Evolutionary conservation across 2,329 filamentous ascomycete genomes (phyloP).

Genomic region (Davidsoniella neocaledoniae): DNA sequence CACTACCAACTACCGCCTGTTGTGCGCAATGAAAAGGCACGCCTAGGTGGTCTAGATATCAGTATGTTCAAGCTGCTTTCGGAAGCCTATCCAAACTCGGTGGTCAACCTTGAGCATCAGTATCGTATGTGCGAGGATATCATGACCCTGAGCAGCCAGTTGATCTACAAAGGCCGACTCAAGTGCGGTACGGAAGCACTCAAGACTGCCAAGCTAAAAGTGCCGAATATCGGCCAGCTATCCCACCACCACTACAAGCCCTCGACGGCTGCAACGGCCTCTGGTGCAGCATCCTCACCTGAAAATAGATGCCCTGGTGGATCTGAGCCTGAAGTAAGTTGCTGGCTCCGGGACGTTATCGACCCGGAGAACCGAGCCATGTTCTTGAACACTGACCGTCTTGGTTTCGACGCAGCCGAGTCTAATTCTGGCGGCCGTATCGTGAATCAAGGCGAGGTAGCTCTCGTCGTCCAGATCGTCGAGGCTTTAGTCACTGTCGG

Average conservation of each 20-base stretch:
- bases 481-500: slow-evolving; percentile 61
- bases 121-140: slow-evolving; percentile 98
- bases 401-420: slow-evolving; percentile 50
- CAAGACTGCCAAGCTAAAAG: slow-evolving; percentile 47
- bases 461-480: slow-evolving; percentile 63
- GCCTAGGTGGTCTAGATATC: slow-evolving; percentile 72
- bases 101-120: slow-evolving; percentile 85
- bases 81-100: slow-evolving; percentile 69
- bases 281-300: slow-evolving; percentile 2
- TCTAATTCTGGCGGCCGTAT: slow-evolving; percentile 68
- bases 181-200: slow-evolving; percentile 75
- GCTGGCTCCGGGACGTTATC: slow-evolving; percentile 64
- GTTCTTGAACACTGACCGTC: slow-evolving; percentile 75
- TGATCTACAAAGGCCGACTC: slow-evolving; percentile 82
- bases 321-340: slow-evolving; percentile 26
- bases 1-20: slow-evolving; percentile 91
- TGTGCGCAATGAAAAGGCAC: slow-evolving; percentile 80
- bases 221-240: slow-evolving; percentile 50
- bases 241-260: slow-evolving; percentile 41
- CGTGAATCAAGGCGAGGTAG: slow-evolving; percentile 71
- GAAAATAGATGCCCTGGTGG: slow-evolving; percentile 17
- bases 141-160: slow-evolving; percentile 79
- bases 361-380: slow-evolving; percentile 56
- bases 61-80: slow-evolving; percentile 89
- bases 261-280: slow-evolving; percentile 16